These are phyloP conservation scores for Saturnispora sekii DNA, from an alignment of 805 yeast species.

Conservation along the genomic window DNA sequence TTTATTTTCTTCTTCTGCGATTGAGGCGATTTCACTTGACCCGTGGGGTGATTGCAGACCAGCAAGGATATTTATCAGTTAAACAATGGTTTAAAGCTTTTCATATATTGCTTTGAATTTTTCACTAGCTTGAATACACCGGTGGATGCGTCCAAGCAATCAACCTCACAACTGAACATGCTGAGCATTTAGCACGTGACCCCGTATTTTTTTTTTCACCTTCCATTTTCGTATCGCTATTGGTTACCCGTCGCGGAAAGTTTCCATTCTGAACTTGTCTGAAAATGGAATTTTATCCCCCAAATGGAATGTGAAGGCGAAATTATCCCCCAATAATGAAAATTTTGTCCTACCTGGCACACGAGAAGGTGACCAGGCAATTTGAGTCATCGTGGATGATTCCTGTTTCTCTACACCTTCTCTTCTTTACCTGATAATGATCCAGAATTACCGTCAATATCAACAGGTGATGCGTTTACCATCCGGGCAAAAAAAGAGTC, in stretches of 20 bases:
- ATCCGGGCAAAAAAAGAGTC: background rate
- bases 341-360: background rate
- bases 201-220: too few relatives aligned
- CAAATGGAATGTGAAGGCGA: background rate
- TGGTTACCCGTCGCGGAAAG: background rate
- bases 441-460: slow-evolving; percentile 6
- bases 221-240: background rate
- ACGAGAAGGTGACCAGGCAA: background rate
- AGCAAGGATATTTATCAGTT: too few relatives aligned
- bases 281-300: background rate
- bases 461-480: slow-evolving; percentile 8
- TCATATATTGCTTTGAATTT: too few relatives aligned
- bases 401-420: background rate
- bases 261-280: background rate
- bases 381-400: slow-evolving; percentile 8
- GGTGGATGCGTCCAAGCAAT: too few relatives aligned
- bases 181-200: too few relatives aligned
- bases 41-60: too few relatives aligned
- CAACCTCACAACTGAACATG: too few relatives aligned
- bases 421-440: background rate
- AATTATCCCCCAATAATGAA: background rate
- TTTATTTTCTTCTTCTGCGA: too few relatives aligned
- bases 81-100: too few relatives aligned
- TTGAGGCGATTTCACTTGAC: too few relatives aligned
- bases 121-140: too few relatives aligned